Conservation (phyloP, 495 filamentous ascomycete genomes). For the Patellaria atrata region DNA sequence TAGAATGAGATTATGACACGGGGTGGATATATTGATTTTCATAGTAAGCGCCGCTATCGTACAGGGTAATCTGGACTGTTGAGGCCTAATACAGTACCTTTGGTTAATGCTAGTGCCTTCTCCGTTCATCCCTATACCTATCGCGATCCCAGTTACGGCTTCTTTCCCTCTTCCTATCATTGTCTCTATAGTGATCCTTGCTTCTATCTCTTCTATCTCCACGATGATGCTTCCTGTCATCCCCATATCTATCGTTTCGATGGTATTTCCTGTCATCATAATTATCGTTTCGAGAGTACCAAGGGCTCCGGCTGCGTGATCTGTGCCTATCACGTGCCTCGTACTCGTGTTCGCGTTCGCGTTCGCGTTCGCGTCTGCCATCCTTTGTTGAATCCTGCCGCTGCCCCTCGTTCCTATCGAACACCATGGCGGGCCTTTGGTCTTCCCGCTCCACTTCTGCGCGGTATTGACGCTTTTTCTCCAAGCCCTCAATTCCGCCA, state of each 20-base stretch:
- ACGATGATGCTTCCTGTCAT: conserved; percentile 10
- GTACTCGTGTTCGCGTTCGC: conserved; percentile 6
- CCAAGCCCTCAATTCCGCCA: conserved; percentile 71
- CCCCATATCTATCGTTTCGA: conserved; percentile 15
- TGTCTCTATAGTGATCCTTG: conserved; percentile 14
- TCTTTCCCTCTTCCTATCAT: conserved; percentile 10
- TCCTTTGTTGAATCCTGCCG: conserved; percentile 25
- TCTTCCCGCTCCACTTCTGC: conserved; percentile 39
- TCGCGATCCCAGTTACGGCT: conserved; percentile 23
- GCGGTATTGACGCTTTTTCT: conserved; percentile 83
- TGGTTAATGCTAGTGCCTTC: no score
- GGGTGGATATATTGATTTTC: no score
- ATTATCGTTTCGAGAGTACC: conserved; percentile 21
- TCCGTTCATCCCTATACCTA: conserved; percentile 16
- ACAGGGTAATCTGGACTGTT: no score
- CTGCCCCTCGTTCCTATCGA: conserved; percentile 50
- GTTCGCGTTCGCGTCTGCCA: conserved; percentile 8
- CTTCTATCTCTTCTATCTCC: conserved; percentile 16
- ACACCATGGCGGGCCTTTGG: conserved; percentile 59
- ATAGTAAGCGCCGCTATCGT: no score
- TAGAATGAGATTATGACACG: no score
- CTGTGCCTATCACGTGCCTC: not conserved
- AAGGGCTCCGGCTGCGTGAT: conserved; percentile 5
- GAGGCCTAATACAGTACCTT: no score
- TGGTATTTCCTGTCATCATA: conserved; percentile 22